Base-by-base conservation (phyloP, 2,329 filamentous ascomycete genomes). In the Mycosphaerelloides madeirae region DNA sequence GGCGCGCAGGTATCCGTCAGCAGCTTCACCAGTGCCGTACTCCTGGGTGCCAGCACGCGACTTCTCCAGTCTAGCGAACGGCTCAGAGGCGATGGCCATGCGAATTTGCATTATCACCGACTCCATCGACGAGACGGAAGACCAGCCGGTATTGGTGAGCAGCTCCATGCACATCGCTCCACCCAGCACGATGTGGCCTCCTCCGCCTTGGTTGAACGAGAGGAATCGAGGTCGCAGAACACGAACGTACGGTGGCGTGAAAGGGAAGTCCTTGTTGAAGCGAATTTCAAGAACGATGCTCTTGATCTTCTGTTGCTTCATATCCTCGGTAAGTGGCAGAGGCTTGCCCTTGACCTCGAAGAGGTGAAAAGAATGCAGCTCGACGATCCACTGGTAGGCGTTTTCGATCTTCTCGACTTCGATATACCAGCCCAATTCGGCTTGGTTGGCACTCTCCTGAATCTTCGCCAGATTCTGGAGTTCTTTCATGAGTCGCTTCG, bases 321-420 rank as follows among this genome's bases (percentile, higher is more conserved):
- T 87, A 59, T 95, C 89, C 41, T 76, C 61, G 0, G 85, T 82
- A 1, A 96, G 71, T 1, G 85, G 86, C 0, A 93, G 72, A 12
- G 49, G 52, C 20, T 51, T 47, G 43, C 52, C 51, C 14, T 55
- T 48, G 44, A 54, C 41, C 31, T 56, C 49, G 45, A 64, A 59
- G 6, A 53, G 56, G 1, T 68, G 63, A 58, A 95, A 95, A 33
- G 83, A 87, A 63, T 95, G 90, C 1, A 96, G 71, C 63, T 95
- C 86, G 5, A 94, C 81, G 46, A 95, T 88, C 89, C 89, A 95
- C 59, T 94, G 88, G 59, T 93, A 95, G 50, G 89, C 74, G 58
- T 90, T 94, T 16, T 70, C 76, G 29, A 90, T 71, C 38, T 79
- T 76, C 5, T 72, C 70, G 12, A 75, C 68, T 58, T 94, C 78